Conservation (phyloP, 768 basidiomycete genomes). For the Rhizopogon rudus region DNA sequence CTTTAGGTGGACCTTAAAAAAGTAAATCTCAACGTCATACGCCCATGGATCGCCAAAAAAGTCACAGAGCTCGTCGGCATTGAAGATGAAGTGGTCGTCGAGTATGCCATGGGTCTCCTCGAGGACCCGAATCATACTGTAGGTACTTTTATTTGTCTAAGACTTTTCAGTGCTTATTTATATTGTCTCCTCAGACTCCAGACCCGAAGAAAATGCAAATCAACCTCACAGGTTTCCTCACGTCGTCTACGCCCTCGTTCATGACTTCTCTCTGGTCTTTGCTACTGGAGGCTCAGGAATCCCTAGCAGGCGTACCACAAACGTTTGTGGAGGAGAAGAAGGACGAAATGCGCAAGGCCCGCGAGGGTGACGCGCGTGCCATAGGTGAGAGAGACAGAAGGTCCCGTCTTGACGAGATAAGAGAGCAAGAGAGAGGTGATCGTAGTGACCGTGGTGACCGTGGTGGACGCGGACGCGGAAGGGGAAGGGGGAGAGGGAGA, state of each 20-base stretch:
- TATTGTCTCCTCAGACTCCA: slow-evolving; percentile 49
- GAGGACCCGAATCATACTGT: slow-evolving; percentile 87
- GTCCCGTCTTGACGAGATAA: slow-evolving; percentile 61
- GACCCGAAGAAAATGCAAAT: slow-evolving; percentile 98
- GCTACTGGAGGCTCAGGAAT: slow-evolving; percentile 88
- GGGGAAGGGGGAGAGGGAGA: slow-evolving; percentile 52
- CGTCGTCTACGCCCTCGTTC: slow-evolving; percentile 78
- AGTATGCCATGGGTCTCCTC: slow-evolving; percentile 92
- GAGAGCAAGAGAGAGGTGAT: slow-evolving; percentile 52
- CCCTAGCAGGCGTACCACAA: slow-evolving; percentile 83
- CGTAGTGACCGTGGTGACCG: slow-evolving; percentile 37
- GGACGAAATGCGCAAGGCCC: slow-evolving; percentile 74
- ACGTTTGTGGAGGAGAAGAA: slow-evolving; percentile 93
- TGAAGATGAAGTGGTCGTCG: slow-evolving; percentile 95
- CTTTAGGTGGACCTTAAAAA: slow-evolving; percentile 88
- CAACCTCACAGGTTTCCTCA: slow-evolving; percentile 88
- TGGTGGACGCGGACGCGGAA: slow-evolving; percentile 48
- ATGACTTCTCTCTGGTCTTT: slow-evolving; percentile 89
- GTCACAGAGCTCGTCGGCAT: slow-evolving; percentile 87
- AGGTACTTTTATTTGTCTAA: slow-evolving; percentile 18
- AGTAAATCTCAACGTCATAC: slow-evolving; percentile 87
- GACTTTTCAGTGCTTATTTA: background rate
- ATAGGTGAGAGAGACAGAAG: slow-evolving; percentile 71
- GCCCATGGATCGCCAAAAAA: slow-evolving; percentile 94
- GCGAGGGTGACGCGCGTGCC: slow-evolving; percentile 56